Evolutionary conservation across 2,329 filamentous ascomycete genomes (phyloP).

Genomic region (Apiospora koreana): DNA sequence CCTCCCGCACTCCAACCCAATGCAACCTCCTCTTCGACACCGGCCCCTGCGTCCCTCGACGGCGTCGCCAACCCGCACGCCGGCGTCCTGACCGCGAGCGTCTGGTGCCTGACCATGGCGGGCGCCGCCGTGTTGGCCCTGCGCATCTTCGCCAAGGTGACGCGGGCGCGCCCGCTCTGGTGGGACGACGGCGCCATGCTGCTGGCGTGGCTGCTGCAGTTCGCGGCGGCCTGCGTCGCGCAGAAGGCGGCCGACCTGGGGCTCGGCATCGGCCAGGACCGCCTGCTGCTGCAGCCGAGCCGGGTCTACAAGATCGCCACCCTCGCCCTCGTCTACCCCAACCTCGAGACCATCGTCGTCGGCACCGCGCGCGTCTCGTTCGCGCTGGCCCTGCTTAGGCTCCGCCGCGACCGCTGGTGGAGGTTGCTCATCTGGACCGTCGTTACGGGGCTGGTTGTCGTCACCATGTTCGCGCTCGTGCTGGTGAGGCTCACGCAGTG

Average conservation of each 20-base stretch:
- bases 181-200: conserved; percentile 12
- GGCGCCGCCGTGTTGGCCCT: conserved; percentile 10
- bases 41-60: background rate
- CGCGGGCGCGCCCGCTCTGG: conserved; percentile 8
- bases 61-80: background rate
- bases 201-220: background rate
- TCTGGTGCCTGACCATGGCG: conserved; percentile 6
- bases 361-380: conserved; percentile 9
- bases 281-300: background rate
- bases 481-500: conserved; percentile 10
- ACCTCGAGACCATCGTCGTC: conserved; percentile 6
- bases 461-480: conserved; percentile 11
- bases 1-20: background rate
- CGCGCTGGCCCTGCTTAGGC: conserved; percentile 9
- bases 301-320: conserved; percentile 8
- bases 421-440: background rate
- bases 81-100: background rate
- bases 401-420: background rate
- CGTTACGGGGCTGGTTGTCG: background rate
- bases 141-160: conserved; percentile 13
- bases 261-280: background rate
- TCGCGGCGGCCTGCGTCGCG: conserved; percentile 3
- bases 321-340: conserved; percentile 9
- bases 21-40: background rate
- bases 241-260: conserved; percentile 9